Conservation (phyloP, 208 protist genomes). For the Trypanosoma cruzi region DNA sequence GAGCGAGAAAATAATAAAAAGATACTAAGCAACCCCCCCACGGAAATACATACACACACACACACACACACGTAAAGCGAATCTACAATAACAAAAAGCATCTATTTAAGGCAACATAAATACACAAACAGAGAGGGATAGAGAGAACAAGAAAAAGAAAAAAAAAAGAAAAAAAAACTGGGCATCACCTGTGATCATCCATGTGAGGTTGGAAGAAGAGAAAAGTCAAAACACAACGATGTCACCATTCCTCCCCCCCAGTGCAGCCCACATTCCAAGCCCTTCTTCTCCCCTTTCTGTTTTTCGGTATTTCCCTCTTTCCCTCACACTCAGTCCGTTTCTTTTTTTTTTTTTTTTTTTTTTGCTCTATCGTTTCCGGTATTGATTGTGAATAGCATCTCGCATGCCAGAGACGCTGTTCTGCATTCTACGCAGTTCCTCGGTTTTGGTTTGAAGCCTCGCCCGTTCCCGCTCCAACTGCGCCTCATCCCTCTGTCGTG, state of each 20-base stretch:
- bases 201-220: neutral
- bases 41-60: no score
- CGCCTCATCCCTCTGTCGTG: constrained; percentile 45
- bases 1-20: no score
- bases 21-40: no score
- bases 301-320: neutral
- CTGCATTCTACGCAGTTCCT: constrained; percentile 42
- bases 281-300: neutral
- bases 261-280: neutral
- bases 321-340: neutral
- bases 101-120: no score
- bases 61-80: no score
- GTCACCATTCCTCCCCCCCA: neutral
- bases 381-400: constrained; percentile 65
- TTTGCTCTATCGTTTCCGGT: constrained; percentile 26
- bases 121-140: no score
- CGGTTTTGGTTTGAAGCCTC: constrained; percentile 43
- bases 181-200: neutral
- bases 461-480: constrained; percentile 51
- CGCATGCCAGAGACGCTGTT: constrained; percentile 48
- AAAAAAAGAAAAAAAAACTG: no score
- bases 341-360: no score
- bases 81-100: no score
- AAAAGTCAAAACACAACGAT: neutral
- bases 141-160: no score